These are phyloP conservation scores for Candida awuae DNA, from an alignment of 805 yeast species.

Conservation along the genomic window DNA sequence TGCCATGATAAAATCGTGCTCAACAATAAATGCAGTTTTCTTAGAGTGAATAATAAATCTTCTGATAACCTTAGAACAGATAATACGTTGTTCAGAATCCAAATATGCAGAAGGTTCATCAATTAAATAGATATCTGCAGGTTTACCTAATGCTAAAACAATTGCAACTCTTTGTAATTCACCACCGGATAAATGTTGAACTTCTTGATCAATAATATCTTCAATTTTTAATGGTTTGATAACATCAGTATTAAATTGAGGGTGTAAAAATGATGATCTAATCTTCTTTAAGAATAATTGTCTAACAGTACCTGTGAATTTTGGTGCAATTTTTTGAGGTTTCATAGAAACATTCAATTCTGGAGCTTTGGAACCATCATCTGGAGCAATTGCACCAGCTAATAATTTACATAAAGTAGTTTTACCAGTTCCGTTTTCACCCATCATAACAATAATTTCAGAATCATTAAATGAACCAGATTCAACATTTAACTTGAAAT, in stretches of 20 bases:
- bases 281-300: slow-evolving; percentile 95
- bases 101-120: slow-evolving; percentile 99
- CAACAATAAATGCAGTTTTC: slow-evolving; percentile 98
- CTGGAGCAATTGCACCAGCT: slow-evolving; percentile 91
- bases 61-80: slow-evolving; percentile 97
- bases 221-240: slow-evolving; percentile 92
- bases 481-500: slow-evolving; percentile 76
- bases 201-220: slow-evolving; percentile 94
- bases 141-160: slow-evolving; percentile 85
- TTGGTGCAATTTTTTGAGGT: slow-evolving; percentile 99
- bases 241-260: slow-evolving; percentile 98
- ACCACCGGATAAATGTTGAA: slow-evolving; percentile 97
- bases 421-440: slow-evolving; percentile 99
- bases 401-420: slow-evolving; percentile 93
- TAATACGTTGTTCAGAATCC: slow-evolving; percentile 99
- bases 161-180: slow-evolving; percentile 99
- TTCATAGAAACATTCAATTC: slow-evolving; percentile 92
- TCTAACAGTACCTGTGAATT: slow-evolving; percentile 97
- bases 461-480: slow-evolving; percentile 91
- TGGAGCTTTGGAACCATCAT: slow-evolving; percentile 71
- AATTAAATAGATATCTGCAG: slow-evolving; percentile 92
- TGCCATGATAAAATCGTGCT: slow-evolving; percentile 99
- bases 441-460: slow-evolving; percentile 98
- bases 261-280: slow-evolving; percentile 86
- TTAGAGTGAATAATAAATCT: slow-evolving; percentile 92